phyloP scores from a whole-genome alignment of 1,284 basidiomycete species.

The Leccinum pachyderme region DNA sequence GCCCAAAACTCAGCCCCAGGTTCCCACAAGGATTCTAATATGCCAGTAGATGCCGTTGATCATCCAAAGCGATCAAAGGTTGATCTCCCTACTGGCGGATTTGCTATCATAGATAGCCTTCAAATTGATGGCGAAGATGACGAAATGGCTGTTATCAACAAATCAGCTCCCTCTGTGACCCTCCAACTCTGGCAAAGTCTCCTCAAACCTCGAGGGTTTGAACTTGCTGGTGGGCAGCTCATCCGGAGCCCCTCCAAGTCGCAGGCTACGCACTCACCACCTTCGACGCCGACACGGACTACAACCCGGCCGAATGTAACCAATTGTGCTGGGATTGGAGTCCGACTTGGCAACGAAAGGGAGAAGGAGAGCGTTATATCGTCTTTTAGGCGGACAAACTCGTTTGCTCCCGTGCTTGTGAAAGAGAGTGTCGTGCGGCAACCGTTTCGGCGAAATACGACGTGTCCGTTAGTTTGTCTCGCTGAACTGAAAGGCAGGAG shows the following conservation, averaged over 20 bases:
- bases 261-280: constrained; percentile 21
- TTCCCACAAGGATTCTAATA: constrained; percentile 12
- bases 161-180: constrained; percentile 55
- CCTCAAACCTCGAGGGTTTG: constrained; percentile 61
- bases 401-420: constrained; percentile 45
- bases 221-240: constrained; percentile 52
- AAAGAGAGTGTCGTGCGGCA: constrained; percentile 35
- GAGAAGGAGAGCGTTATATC: constrained; percentile 47
- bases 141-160: constrained; percentile 53
- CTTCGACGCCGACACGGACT: constrained; percentile 15
- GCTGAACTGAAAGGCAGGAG: constrained; percentile 19
- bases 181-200: constrained; percentile 67
- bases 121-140: constrained; percentile 30
- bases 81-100: constrained; percentile 17
- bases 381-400: constrained; percentile 54
- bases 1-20: constrained; percentile 18
- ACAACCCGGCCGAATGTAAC: background rate
- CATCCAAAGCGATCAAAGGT: constrained; percentile 5
- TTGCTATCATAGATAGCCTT: constrained; percentile 24
- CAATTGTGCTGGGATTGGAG: background rate
- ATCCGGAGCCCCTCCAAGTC: constrained; percentile 39
- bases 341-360: constrained; percentile 14
- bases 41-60: constrained; percentile 6
- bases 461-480: constrained; percentile 20
- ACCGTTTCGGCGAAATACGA: constrained; percentile 48